Percentiles rank a stretch among this genome's conserved stretches.
phyloP scores from a whole-genome alignment of 805 yeast genomes.

The Candida awuae region DNA sequence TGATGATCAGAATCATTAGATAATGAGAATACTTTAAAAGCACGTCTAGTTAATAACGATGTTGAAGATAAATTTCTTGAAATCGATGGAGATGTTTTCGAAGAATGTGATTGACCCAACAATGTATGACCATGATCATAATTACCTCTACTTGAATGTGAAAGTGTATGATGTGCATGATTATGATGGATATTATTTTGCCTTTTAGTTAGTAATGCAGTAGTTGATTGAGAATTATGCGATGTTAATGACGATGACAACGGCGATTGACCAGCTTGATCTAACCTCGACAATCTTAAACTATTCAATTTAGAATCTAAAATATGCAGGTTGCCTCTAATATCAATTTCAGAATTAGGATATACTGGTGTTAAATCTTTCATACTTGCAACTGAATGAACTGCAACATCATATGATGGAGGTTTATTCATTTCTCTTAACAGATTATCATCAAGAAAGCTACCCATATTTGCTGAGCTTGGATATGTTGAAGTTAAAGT shows the following conservation, averaged over 20 bases:
- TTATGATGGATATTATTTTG: background rate
- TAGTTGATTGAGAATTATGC: background rate
- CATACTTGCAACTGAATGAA: constrained; percentile 42
- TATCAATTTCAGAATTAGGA: constrained; percentile 29
- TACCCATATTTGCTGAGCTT: background rate
- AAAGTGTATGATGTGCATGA: background rate
- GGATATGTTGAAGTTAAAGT: background rate
- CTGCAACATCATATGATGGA: constrained; percentile 79
- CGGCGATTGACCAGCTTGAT: background rate
- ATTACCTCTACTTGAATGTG: background rate
- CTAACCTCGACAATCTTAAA: constrained; percentile 13
- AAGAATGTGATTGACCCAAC: background rate
- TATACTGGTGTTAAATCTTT: constrained; percentile 68
- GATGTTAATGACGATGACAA: too few species aligned
- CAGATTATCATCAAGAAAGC: background rate
- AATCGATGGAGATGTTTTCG: constrained; percentile 8
- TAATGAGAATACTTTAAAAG: background rate
- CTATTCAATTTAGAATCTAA: constrained; percentile 26
- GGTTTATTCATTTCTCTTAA: constrained; percentile 41
- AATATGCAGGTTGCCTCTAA: constrained; percentile 23
- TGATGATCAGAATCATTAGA: background rate
- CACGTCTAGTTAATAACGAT: constrained; percentile 4
- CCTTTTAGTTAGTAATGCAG: background rate
- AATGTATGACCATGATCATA: background rate
- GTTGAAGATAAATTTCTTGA: constrained; percentile 11